Base-by-base conservation (phyloP, 768 basidiomycete species). In the Agrocybe chaxingu region DNA sequence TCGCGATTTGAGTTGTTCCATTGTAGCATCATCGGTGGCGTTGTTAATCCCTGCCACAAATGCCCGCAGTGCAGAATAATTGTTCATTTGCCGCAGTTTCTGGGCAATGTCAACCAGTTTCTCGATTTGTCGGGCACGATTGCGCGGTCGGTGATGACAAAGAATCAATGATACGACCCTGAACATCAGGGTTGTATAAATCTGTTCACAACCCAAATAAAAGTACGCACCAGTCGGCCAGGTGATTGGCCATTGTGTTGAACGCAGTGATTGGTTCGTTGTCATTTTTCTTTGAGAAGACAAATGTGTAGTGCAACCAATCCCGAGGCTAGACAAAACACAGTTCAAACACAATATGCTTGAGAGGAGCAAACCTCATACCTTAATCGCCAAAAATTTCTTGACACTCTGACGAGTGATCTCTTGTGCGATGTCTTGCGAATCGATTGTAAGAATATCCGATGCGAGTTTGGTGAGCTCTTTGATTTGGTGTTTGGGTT, bases 91-190 rank as follows among this genome's bases (percentile, higher is more conserved):
- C 31, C 96, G 85, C 37, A 99, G 76, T 48, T 82, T 81, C 51
- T 82, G 79, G 0, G 90, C 92, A 55, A 98, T 82, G 43, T 88
- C 84, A 19, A 93, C 84, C 51, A 98, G 85, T 62, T 91, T 91
- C 63, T 97, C 92, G 51, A 95, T 87, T 58, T 93, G 85, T 51
- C 77, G 81, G 3, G 86, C 89, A 37, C 96, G 84, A 39, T 75
- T 66, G 65, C 81, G 85, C 29, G 84, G 75, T 58, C 84, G 87
- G 58, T 92, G 86, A 51, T 95, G 92, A 50, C 89, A 89, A 10
- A 98, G 71, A 47, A 99, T 93, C 50, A 98, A 70, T 11, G 93
- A 93, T 7, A 87, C 83, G 45, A 94, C 90, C 93, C 95, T 96
- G 54, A 6, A 54, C 11, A 40, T 18, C 19, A 42, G 36, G 18